A percentile compares a stretch with the other conserved stretches of the same genome.
Conservation (phyloP, 176 grass and related monocot species). For the Musa acuminata region DNA sequence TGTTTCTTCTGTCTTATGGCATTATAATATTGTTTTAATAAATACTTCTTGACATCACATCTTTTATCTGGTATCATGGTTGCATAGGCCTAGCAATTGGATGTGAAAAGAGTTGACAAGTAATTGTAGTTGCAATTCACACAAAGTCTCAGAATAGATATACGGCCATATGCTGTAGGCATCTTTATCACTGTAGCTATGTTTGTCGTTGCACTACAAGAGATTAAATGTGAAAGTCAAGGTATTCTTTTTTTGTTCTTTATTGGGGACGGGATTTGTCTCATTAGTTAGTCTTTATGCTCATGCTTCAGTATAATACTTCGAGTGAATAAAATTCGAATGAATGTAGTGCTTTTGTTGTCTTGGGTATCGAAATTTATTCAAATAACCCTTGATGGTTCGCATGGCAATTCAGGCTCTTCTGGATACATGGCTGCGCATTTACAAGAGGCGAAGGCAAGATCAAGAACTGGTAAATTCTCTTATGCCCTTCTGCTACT, state of each 20-base stretch:
- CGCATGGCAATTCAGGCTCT: slow-evolving; percentile 37
- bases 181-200: too few relatives aligned
- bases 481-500: too few relatives aligned
- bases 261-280: too few relatives aligned
- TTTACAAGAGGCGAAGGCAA: slow-evolving; percentile 79
- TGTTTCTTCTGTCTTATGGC: not conserved
- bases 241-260: not conserved
- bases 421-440: slow-evolving; percentile 85
- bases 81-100: not conserved
- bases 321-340: not conserved
- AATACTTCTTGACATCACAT: not conserved
- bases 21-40: not conserved
- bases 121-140: not conserved
- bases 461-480: slow-evolving; percentile 73
- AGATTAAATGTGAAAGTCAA: too few relatives aligned
- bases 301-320: not conserved
- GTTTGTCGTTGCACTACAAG: too few relatives aligned
- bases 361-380: not conserved
- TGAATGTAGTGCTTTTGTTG: not conserved
- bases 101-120: not conserved
- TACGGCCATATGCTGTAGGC: too few relatives aligned
- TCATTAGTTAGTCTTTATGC: not conserved
- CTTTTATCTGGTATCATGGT: not conserved
- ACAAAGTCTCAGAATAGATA: too few relatives aligned
- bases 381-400: not conserved